These are phyloP conservation scores for Cyclocybe cylindracea DNA, from an alignment of 768 basidiomycete species.

Conservation along the genomic window DNA sequence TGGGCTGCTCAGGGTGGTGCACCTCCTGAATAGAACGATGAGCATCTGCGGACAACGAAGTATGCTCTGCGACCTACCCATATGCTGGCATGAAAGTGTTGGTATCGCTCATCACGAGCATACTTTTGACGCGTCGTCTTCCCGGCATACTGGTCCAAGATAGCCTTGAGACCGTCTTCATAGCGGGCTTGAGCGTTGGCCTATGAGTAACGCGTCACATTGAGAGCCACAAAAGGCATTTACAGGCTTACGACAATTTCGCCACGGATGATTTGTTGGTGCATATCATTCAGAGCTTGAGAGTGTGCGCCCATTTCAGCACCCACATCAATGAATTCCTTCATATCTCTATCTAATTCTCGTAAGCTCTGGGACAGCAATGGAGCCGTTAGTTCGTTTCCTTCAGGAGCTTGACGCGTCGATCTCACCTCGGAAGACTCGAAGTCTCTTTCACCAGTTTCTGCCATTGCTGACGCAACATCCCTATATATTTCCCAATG, in stretches of 20 bases:
- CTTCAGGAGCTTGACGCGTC: not conserved
- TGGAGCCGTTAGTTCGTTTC: slow-evolving; percentile 1
- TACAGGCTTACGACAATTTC: slow-evolving; percentile 58
- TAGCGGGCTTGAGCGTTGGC: slow-evolving; percentile 54
- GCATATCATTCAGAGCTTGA: slow-evolving; percentile 50
- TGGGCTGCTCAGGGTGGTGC: slow-evolving; percentile 60
- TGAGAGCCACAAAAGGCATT: not conserved
- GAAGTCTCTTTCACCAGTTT: slow-evolving; percentile 52
- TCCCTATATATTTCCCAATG: slow-evolving; percentile 43
- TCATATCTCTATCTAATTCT: slow-evolving; percentile 69
- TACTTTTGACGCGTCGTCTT: slow-evolving; percentile 84
- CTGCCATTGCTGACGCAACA: slow-evolving; percentile 60
- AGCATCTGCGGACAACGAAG: not conserved
- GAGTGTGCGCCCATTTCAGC: slow-evolving; percentile 61
- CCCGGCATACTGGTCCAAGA: slow-evolving; percentile 46
- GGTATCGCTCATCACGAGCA: slow-evolving; percentile 59
- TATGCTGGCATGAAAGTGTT: slow-evolving; percentile 61
- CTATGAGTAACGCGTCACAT: slow-evolving; percentile 31
- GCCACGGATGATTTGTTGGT: slow-evolving; percentile 55
- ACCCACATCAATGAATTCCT: slow-evolving; percentile 65
- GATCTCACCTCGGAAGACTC: slow-evolving; percentile 50
- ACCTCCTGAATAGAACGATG: slow-evolving; percentile 51
- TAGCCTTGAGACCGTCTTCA: slow-evolving; percentile 40
- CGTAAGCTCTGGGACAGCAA: slow-evolving; percentile 44
- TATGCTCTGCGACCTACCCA: slow-evolving; percentile 49